Evolutionary conservation across 2,329 filamentous ascomycete genomes (phyloP).

Genomic region (Rutstroemia sp.): DNA sequence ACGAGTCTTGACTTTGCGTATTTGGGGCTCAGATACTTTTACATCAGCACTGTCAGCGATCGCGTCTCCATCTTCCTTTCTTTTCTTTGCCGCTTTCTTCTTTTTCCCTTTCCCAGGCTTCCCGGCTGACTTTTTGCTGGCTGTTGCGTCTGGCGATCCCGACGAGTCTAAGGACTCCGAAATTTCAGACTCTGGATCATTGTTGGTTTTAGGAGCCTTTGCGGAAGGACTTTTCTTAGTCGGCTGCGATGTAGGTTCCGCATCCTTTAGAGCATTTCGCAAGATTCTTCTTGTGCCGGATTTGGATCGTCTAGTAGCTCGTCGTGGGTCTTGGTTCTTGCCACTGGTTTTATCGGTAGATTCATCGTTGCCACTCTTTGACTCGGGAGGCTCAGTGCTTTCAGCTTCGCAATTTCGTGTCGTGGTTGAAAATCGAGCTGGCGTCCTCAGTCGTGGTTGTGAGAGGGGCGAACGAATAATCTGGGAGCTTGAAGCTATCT

Average conservation of each 20-base stretch:
- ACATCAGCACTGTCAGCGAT: not conserved
- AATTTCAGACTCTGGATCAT: too few species aligned
- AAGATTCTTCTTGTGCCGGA: too few species aligned
- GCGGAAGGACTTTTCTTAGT: too few species aligned
- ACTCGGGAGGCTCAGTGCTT: not conserved
- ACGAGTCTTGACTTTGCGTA: slow-evolving; percentile 1
- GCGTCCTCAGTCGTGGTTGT: slow-evolving; percentile 2
- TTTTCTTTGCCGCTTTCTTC: not conserved
- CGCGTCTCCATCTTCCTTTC: not conserved
- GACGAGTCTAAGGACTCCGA: too few species aligned
- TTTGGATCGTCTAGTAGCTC: not conserved
- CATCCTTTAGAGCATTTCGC: too few species aligned
- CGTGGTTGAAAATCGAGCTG: slow-evolving; percentile 10
- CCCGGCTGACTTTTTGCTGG: not conserved
- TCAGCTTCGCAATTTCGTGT: not conserved
- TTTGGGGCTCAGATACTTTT: not conserved
- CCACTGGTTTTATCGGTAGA: too few species aligned
- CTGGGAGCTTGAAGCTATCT: slow-evolving; percentile 6
- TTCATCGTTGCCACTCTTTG: not conserved
- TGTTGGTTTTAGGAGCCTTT: not conserved
- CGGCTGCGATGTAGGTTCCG: not conserved
- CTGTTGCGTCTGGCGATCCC: too few species aligned
- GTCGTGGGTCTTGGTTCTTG: not conserved
- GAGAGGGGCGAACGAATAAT: not conserved
- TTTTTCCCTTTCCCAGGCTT: not conserved